These are phyloP conservation scores for Candida ulmi DNA, from an alignment of 805 yeast species.

Conservation along the genomic window DNA sequence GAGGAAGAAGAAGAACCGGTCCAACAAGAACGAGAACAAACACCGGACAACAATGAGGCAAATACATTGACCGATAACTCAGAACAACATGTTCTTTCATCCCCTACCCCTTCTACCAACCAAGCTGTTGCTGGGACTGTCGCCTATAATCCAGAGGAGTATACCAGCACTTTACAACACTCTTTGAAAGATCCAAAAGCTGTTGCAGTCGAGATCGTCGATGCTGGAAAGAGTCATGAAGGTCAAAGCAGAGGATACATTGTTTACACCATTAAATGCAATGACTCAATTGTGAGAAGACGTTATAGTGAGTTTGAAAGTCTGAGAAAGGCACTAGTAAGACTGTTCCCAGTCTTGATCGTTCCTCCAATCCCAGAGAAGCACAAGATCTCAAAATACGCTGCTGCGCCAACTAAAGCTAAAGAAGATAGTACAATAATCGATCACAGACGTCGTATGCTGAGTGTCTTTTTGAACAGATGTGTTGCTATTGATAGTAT, in stretches of 20 bases:
- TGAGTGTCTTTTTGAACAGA: slow-evolving; percentile 74
- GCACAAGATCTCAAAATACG: slow-evolving; percentile 49
- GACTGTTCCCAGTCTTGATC: slow-evolving; percentile 72
- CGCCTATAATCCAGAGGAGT: slow-evolving; percentile 25
- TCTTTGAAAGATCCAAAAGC: slow-evolving; percentile 14
- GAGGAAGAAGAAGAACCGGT: slow-evolving; percentile 11
- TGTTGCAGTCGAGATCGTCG: slow-evolving; percentile 45
- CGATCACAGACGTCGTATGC: slow-evolving; percentile 72
- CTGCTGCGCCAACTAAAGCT: slow-evolving; percentile 36
- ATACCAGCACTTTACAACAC: slow-evolving; percentile 16
- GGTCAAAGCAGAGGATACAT: slow-evolving; percentile 72
- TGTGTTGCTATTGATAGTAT: slow-evolving; percentile 59
- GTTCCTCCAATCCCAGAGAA: slow-evolving; percentile 94
- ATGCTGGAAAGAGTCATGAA: slow-evolving; percentile 84
- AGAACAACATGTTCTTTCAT: slow-evolving; percentile 1
- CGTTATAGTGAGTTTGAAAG: slow-evolving; percentile 92
- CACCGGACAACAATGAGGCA: background rate
- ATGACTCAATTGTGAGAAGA: slow-evolving; percentile 65
- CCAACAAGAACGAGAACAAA: too few species aligned
- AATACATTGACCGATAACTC: slow-evolving; percentile 6
- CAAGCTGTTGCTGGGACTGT: slow-evolving; percentile 8
- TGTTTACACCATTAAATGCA: slow-evolving; percentile 69
- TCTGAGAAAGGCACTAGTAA: slow-evolving; percentile 62
- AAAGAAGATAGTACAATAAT: slow-evolving; percentile 40
- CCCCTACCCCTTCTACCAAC: slow-evolving; percentile 1